phyloP scores from a whole-genome alignment of 768 basidiomycete genomes.

The Suillus fuscotomentosus region DNA sequence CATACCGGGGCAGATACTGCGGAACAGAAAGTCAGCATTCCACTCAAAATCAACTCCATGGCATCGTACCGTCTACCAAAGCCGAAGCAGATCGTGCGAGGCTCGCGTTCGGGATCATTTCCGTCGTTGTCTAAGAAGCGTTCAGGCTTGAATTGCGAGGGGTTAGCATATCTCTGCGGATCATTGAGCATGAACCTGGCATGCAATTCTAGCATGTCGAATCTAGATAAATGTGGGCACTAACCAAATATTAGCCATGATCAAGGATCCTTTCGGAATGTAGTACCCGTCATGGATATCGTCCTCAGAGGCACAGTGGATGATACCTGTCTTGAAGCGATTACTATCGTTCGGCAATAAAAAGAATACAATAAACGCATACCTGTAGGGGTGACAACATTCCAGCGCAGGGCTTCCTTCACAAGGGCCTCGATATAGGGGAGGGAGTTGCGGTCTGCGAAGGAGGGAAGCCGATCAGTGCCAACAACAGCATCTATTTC shows the following conservation, averaged over 20 bases:
- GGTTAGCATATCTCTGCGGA: constrained; percentile 45
- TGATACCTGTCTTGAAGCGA: constrained; percentile 15
- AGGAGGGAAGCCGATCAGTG: constrained; percentile 56
- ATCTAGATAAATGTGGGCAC: constrained; percentile 9
- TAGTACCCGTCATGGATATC: constrained; percentile 61
- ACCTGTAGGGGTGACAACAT: constrained; percentile 39
- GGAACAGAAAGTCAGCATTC: constrained; percentile 4
- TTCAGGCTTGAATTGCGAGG: constrained; percentile 57
- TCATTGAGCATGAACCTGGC: constrained; percentile 32
- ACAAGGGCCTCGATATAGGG: constrained; percentile 62
- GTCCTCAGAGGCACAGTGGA: constrained; percentile 56
- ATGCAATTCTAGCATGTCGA: neutral
- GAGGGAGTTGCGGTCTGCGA: constrained; percentile 54
- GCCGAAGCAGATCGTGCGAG: constrained; percentile 62
- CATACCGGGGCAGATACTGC: constrained; percentile 29
- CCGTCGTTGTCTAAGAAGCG: constrained; percentile 46
- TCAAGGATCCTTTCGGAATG: constrained; percentile 47
- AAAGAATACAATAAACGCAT: constrained; percentile 39
- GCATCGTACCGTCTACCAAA: constrained; percentile 60
- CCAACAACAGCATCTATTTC: constrained; percentile 64
- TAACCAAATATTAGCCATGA: constrained; percentile 25
- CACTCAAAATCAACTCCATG: constrained; percentile 7
- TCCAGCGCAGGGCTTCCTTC: constrained; percentile 55
- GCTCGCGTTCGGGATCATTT: constrained; percentile 50
- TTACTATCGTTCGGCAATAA: constrained; percentile 33